A percentile compares a stretch with the other conserved stretches of the same genome.
Evolutionary conservation across 2,329 filamentous ascomycete species (phyloP).

Genomic region (Cladosporium sp.): DNA sequence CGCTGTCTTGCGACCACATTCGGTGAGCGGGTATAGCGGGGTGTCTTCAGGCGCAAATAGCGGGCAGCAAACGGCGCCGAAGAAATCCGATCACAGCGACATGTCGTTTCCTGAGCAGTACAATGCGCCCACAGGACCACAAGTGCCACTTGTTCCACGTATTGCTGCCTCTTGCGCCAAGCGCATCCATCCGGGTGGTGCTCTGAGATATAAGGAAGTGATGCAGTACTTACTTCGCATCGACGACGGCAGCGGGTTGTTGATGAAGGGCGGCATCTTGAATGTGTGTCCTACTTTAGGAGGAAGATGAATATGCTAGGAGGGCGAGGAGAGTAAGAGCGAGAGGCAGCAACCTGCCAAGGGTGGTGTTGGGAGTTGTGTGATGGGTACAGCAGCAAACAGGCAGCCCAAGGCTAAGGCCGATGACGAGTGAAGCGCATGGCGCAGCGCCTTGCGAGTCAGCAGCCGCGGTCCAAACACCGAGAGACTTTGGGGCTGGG

Average conservation of each 20-base stretch:
- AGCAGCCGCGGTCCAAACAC: background rate
- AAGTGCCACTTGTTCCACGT: background rate
- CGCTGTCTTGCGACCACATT: background rate
- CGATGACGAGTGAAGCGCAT: background rate
- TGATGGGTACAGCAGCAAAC: background rate
- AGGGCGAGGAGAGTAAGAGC: slow-evolving; percentile 1
- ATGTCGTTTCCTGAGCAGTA: background rate
- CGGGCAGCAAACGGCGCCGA: slow-evolving; percentile 6
- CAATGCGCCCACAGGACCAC: background rate
- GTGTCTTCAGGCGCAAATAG: background rate
- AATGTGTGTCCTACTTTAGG: slow-evolving; percentile 7
- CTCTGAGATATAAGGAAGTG: background rate
- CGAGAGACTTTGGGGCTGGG: background rate
- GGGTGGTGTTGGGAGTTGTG: slow-evolving; percentile 1
- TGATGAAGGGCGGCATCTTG: slow-evolving; percentile 50
- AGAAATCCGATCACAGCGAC: background rate
- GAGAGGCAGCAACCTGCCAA: slow-evolving; percentile 7
- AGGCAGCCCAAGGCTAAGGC: slow-evolving; percentile 9
- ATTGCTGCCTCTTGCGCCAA: slow-evolving; percentile 1
- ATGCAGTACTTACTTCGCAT: slow-evolving; percentile 50
- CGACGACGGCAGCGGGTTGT: slow-evolving; percentile 55
- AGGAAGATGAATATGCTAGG: background rate
- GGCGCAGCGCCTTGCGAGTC: background rate
- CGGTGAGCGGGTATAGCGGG: background rate
- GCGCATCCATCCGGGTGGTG: background rate